A percentile compares a stretch with the other conserved stretches of the same genome.
phyloP scores from a whole-genome alignment of 148 eudicot genomes.

The Amaranthus cruentus region DNA sequence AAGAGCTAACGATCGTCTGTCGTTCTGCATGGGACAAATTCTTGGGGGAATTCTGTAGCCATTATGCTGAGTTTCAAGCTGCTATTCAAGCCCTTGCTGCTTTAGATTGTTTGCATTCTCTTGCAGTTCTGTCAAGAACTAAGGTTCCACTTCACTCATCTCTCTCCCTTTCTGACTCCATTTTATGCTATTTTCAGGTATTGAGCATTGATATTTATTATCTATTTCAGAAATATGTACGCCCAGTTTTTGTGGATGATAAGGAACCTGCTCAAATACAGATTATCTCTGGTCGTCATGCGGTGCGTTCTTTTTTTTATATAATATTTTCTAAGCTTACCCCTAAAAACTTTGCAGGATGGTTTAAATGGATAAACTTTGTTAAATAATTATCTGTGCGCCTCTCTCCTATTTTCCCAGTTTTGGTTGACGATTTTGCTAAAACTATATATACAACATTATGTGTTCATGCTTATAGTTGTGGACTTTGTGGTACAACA shows the following conservation, averaged over 20 bases:
- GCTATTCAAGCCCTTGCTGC: slow-evolving; percentile 88
- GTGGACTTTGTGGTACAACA: too few species aligned
- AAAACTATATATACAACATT: too few species aligned
- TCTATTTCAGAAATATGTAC: slow-evolving; percentile 61
- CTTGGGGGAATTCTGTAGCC: slow-evolving; percentile 49
- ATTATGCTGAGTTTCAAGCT: slow-evolving; percentile 75
- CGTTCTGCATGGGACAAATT: slow-evolving; percentile 74
- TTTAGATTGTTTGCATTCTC: slow-evolving; percentile 83
- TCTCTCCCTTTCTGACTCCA: neutral
- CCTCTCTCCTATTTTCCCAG: too few species aligned
- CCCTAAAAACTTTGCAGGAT: neutral
- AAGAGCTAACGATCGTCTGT: slow-evolving; percentile 70
- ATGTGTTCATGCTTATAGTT: too few species aligned
- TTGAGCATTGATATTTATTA: slow-evolving; percentile 3
- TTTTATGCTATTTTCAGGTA: neutral
- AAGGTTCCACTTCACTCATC: slow-evolving; percentile 40
- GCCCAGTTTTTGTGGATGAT: slow-evolving; percentile 73
- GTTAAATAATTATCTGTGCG: too few species aligned
- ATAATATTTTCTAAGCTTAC: neutral
- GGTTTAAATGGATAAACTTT: too few species aligned
- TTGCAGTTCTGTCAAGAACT: slow-evolving; percentile 70
- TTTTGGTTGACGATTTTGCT: too few species aligned
- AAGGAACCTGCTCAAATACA: slow-evolving; percentile 67
- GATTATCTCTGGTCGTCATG: slow-evolving; percentile 77
- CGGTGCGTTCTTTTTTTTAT: slow-evolving; percentile 43